Conservation (phyloP, 768 basidiomycete species). For the Leccinum obscurum region DNA sequence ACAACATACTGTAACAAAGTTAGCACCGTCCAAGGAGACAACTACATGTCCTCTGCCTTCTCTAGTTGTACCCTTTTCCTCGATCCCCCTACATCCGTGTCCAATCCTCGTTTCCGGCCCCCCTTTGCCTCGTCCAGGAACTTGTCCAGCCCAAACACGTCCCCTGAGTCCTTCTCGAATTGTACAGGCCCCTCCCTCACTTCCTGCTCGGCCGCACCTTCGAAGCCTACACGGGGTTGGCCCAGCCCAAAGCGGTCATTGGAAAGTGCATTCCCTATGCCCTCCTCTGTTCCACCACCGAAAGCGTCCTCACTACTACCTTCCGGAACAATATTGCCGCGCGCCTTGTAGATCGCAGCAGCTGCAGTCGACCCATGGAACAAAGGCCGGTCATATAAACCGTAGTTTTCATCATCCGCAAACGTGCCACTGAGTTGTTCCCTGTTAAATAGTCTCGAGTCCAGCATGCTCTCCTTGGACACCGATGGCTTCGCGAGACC, state of each 20-base stretch:
- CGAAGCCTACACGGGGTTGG: constrained; percentile 81
- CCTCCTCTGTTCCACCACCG: constrained; percentile 94
- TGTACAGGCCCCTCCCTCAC: constrained; percentile 92
- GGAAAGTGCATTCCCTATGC: constrained; percentile 84
- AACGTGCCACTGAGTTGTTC: constrained; percentile 82
- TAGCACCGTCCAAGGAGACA: not conserved
- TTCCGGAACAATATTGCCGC: constrained; percentile 73
- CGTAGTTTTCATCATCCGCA: constrained; percentile 92
- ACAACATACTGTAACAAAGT: not conserved
- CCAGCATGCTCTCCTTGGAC: constrained; percentile 96
- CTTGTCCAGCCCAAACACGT: constrained; percentile 95
- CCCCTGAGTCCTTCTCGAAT: constrained; percentile 97
- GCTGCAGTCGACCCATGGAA: constrained; percentile 97
- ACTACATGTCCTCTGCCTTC: constrained; percentile 49
- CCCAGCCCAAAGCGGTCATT: constrained; percentile 95
- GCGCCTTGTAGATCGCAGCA: constrained; percentile 99
- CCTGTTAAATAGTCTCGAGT: constrained; percentile 96
- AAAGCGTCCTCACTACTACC: constrained; percentile 85
- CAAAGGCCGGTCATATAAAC: constrained; percentile 89
- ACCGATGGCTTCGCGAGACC: constrained; percentile 96
- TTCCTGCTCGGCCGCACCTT: constrained; percentile 86
- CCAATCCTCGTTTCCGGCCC: constrained; percentile 87
- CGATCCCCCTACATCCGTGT: constrained; percentile 68
- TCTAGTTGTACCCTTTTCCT: constrained; percentile 72
- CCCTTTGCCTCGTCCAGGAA: constrained; percentile 97